phyloP scores from a whole-genome alignment of 2,329 filamentous ascomycete species.

The Alternaria gansuensis region DNA sequence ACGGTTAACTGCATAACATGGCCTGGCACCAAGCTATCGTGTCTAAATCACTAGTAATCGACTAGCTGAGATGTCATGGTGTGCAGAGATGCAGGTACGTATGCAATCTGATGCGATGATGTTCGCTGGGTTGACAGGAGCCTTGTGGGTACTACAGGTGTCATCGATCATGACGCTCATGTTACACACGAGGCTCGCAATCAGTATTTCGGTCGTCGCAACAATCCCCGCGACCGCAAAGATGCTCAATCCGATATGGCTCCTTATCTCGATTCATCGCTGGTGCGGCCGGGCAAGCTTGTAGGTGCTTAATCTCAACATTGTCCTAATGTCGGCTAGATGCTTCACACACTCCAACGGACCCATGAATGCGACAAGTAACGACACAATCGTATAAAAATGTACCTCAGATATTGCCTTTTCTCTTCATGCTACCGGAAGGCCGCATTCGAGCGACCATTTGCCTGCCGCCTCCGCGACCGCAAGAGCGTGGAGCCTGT shows the following conservation, averaged over 20 bases:
- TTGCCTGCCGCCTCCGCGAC: slow-evolving; percentile 10
- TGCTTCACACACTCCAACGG: slow-evolving; percentile 8
- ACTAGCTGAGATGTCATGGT: slow-evolving; percentile 24
- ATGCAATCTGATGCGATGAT: slow-evolving; percentile 12
- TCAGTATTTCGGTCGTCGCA: not conserved
- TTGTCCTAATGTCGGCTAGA: slow-evolving; percentile 1
- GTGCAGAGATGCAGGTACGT: slow-evolving; percentile 17
- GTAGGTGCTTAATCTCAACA: slow-evolving; percentile 7
- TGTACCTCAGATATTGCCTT: not conserved
- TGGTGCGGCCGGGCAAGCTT: slow-evolving; percentile 4
- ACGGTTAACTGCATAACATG: slow-evolving; percentile 42
- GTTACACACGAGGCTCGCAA: slow-evolving; percentile 19
- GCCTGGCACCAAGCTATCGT: slow-evolving; percentile 31
- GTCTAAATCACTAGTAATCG: slow-evolving; percentile 13
- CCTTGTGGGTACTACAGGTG: slow-evolving; percentile 11
- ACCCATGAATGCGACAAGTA: not conserved
- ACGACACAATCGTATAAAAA: slow-evolving; percentile 1
- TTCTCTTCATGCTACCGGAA: slow-evolving; percentile 1
- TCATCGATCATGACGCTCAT: slow-evolving; percentile 17
- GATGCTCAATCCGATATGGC: not conserved
- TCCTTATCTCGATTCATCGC: not conserved
- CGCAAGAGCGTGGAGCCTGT: slow-evolving; percentile 21
- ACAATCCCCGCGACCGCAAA: not conserved
- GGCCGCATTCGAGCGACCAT: slow-evolving; percentile 10
- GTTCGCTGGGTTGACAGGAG: slow-evolving; percentile 10